phyloP scores from a whole-genome alignment of 2,329 filamentous ascomycete species.

The Herpotrichia juniperi region DNA sequence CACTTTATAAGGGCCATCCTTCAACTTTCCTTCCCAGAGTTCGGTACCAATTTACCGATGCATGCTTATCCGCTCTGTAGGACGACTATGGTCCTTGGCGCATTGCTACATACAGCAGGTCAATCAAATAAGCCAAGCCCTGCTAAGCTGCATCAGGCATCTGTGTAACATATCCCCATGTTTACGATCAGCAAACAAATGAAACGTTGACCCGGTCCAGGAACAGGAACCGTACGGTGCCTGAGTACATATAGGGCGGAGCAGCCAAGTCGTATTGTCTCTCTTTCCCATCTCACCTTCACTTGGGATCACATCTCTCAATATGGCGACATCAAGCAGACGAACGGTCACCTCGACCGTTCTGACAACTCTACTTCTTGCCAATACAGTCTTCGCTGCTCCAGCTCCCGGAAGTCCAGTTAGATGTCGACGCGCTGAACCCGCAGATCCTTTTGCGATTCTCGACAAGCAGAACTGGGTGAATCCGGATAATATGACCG shows the following conservation, averaged over 20 bases:
- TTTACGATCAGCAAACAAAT: conserved; percentile 1
- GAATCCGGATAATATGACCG: conserved; percentile 62
- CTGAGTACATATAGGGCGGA: not conserved
- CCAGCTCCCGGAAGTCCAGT: not conserved
- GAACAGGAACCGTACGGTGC: not conserved
- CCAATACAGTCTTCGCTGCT: conserved; percentile 1
- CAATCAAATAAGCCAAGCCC: conserved; percentile 28
- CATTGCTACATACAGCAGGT: conserved; percentile 30
- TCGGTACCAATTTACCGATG: not conserved
- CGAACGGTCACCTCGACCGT: conserved; percentile 1
- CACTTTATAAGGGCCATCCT: too few species aligned
- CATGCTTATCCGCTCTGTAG: not conserved
- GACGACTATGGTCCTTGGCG: not conserved
- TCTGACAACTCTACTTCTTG: conserved; percentile 3
- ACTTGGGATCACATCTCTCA: not conserved
- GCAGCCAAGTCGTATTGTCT: not conserved
- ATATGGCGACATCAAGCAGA: not conserved
- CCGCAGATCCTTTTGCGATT: conserved; percentile 53
- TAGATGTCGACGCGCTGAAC: not conserved
- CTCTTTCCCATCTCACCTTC: not conserved
- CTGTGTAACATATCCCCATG: conserved; percentile 19
- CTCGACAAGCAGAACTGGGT: conserved; percentile 61
- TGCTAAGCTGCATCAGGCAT: conserved; percentile 30
- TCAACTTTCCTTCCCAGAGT: not conserved
- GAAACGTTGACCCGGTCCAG: not conserved